Base-by-base conservation (phyloP, 2,329 filamentous ascomycete genomes). In the Metarhizium brunneum region DNA sequence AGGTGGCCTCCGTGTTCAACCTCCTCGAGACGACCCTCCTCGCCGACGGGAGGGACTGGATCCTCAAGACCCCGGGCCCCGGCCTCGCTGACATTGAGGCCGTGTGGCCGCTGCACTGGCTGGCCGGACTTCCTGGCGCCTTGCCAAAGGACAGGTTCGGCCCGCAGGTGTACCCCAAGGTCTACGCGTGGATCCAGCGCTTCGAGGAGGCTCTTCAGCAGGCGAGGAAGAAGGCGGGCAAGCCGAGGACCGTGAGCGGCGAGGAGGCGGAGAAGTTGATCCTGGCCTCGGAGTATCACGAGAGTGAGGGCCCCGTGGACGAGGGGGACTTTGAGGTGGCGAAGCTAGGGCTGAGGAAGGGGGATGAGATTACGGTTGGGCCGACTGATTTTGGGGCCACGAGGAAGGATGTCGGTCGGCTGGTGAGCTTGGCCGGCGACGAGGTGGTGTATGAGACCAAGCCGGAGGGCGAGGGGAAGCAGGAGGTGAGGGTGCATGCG, bases 61-160 rank as follows among this genome's bases (percentile, higher is more conserved):
- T 90, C 8, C 69, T 85, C 13, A 74, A 72, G 11, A 79, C 76
- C 1, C 63, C 75, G 2, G 66, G 68, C 18, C 81, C 83, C 1
- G 76, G 73, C 1, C 66, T 88, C 59, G 84, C 81, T 4, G 87
- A 91, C 66, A 82, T 90, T 57, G 83, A 90, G 70, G 82, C 79
- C 47, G 71, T 86, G 13, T 89, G 83, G 84, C 76, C 80, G 0
- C 77, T 90, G 60, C 78, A 85, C 67, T 90, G 87, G 87, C 68
- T 88, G 2, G 66, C 69, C 2, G 71, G 69, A 11, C 71, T 88
- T 50, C 77, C 77, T 13, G 78, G 78, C 4, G 78, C 79, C 14
- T 73, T 88, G 50, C 78, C 81, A 4, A 56, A 70, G 51, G 73
- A 78, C 20, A 62, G 75, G 6, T 76, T 89, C 59, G 79, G 78